phyloP scores from a whole-genome alignment of 139 green algal species.

The Penium margaritaceum region DNA sequence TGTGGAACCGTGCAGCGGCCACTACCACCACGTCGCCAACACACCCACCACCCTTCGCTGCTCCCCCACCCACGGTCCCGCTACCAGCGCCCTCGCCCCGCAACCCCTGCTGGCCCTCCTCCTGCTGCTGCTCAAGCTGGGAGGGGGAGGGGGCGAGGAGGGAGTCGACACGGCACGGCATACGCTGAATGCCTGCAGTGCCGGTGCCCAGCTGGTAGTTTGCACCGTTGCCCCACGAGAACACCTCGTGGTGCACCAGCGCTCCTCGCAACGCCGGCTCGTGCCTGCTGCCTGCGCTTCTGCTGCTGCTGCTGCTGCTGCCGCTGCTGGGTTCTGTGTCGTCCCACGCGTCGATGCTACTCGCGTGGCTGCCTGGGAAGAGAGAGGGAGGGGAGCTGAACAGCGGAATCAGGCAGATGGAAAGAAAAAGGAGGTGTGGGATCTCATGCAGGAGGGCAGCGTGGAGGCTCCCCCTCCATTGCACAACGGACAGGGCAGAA shows the following conservation, averaged over 20 bases:
- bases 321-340: no score
- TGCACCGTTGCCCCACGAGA: constrained; percentile 76
- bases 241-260: constrained; percentile 55
- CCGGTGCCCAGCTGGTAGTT: constrained; percentile 91
- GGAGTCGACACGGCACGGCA: constrained; percentile 34
- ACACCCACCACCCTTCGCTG: no score
- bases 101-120: no score
- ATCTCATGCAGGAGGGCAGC: no score
- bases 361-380: background rate
- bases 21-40: constrained; percentile 57
- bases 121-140: no score
- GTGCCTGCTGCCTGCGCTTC: background rate
- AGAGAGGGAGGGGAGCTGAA: background rate
- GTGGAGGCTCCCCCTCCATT: no score
- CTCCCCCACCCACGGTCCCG: background rate
- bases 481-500: no score
- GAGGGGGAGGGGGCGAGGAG: no score
- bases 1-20: constrained; percentile 80
- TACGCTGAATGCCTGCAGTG: constrained; percentile 53
- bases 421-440: background rate
- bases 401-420: background rate
- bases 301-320: background rate
- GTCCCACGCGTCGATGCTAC: background rate
- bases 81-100: no score
- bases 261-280: background rate